These are phyloP conservation scores for Limtongozyma cylindracea DNA, from an alignment of 805 yeast species.

Conservation along the genomic window DNA sequence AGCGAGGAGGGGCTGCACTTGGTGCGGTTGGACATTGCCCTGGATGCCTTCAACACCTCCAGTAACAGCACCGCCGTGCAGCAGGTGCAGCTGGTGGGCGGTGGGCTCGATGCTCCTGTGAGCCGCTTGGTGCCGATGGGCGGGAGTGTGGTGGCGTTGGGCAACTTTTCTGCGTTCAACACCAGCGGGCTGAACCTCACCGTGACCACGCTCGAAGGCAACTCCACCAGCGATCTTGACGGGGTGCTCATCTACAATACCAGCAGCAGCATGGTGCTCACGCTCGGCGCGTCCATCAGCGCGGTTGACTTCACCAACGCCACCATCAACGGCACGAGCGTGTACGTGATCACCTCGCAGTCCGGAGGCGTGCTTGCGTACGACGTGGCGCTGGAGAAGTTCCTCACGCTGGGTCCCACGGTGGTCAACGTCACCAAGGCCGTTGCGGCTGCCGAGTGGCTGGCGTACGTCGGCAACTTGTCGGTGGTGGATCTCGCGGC, in stretches of 20 bases:
- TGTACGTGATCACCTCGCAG: too few species aligned
- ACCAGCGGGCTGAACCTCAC: constrained; percentile 7
- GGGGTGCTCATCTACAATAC: constrained; percentile 11
- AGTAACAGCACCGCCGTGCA: too few species aligned
- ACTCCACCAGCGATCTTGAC: constrained; percentile 12
- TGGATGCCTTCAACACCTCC: too few species aligned
- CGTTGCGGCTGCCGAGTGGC: constrained; percentile 5
- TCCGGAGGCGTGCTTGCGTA: too few species aligned
- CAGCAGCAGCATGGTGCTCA: constrained; percentile 15
- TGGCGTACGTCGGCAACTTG: constrained; percentile 2
- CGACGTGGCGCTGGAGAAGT: too few species aligned
- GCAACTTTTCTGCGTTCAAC: constrained; percentile 7
- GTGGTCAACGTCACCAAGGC: constrained; percentile 11
- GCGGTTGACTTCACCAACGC: constrained; percentile 6
- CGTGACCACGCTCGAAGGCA: constrained; percentile 5
- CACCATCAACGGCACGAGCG: constrained; percentile 7
- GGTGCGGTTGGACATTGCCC: too few species aligned
- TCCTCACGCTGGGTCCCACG: too few species aligned
- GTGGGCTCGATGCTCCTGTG: constrained; percentile 8
- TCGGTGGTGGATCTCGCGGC: constrained; percentile 2
- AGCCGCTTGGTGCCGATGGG: constrained; percentile 4
- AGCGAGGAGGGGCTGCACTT: too few species aligned
- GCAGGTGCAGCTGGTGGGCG: constrained; percentile 5
- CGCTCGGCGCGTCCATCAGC: constrained; percentile 4
- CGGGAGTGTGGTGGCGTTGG: constrained; percentile 7